Evolutionary conservation across 371 early-diverging fungal genomes (phyloP), one percentile per base, ranked within the genome.

Genomic region (Gilbertella persicaria): DNA sequence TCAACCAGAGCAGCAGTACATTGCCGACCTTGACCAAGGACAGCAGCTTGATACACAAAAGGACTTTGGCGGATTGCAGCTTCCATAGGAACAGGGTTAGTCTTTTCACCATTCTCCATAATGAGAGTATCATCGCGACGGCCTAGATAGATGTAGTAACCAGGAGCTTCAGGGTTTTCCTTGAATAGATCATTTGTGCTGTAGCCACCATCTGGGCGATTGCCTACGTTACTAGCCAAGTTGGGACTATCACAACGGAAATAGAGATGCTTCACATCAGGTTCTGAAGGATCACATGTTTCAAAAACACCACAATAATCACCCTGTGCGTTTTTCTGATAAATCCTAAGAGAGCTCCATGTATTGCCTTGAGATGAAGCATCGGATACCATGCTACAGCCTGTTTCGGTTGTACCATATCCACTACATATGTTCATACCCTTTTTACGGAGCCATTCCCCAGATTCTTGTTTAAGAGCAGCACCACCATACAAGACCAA

Each of bases 401-500:
- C 50, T 8, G 26, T 53, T 41, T 62, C 63, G 19, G 58, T 57
- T 5, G 54, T 26, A 40, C 63, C 63, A 19, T 57, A 62, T 7
- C 44, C 10, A 10, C 25, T 19, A 10, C 57, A 49, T 35, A 58
- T n/a, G 36, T 57, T 53, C 3, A 64, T 23, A 5, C 52, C 40
- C 30, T 45, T 44, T 14, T 41, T 13, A 0, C 43, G 42, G 17
- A 55, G 43, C 59, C 59, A 60, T 10, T 55, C 42, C 12, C 55
- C 55, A 3, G 48, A 21, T 29, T 53, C 50, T 4, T 19, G 5
- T 17, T 43, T 58, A 33, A 95, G 70, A 17, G 92, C 86, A 1
- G 96, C 95, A 28, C 93, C 92, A 17, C 94, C 96, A 45, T 79
- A 82, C 6, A 95, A 57, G 38, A 81, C 81, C 66, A 80, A 76